These are phyloP conservation scores for Penicillium samsonianum DNA, from an alignment of 495 filamentous ascomycete genomes.

Conservation along the genomic window DNA sequence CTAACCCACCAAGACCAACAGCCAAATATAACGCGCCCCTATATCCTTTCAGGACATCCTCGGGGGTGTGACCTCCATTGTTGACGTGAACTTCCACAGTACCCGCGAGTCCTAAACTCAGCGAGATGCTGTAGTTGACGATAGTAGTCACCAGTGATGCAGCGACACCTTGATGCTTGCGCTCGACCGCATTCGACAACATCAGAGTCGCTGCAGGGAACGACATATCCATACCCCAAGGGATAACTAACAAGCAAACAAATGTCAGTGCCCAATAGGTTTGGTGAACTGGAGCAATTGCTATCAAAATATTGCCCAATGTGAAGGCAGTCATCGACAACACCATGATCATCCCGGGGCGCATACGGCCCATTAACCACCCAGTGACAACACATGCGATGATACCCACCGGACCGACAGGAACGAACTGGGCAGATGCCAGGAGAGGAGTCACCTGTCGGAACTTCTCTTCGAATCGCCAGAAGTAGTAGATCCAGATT, in stretches of 20 bases:
- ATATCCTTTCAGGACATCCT: conserved; percentile 34
- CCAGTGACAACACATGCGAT: conserved; percentile 47
- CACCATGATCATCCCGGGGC: conserved; percentile 48
- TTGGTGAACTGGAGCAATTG: conserved; percentile 39
- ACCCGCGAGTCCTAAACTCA: conserved; percentile 63
- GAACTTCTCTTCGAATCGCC: conserved; percentile 40
- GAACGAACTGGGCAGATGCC: conserved; percentile 40
- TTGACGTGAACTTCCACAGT: conserved; percentile 58
- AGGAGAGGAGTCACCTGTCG: conserved; percentile 39
- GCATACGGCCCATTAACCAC: conserved; percentile 41
- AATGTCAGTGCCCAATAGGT: conserved; percentile 51
- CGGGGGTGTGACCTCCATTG: conserved; percentile 33
- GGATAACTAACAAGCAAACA: conserved; percentile 53
- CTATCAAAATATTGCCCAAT: conserved; percentile 39
- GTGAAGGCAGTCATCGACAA: conserved; percentile 48
- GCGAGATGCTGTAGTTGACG: conserved; percentile 62
- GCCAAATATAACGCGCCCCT: conserved; percentile 36
- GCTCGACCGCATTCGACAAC: conserved; percentile 27
- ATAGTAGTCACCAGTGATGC: conserved; percentile 61
- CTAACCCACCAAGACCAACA: conserved; percentile 31
- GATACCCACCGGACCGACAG: conserved; percentile 41
- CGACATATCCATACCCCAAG: conserved; percentile 64
- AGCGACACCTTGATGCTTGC: conserved; percentile 46
- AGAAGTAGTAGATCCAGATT: conserved; percentile 54
- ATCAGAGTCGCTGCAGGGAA: conserved; percentile 50